Evolutionary conservation across 306 rosid genomes (phyloP).

Genomic region (Citrullus mucosospermus): DNA sequence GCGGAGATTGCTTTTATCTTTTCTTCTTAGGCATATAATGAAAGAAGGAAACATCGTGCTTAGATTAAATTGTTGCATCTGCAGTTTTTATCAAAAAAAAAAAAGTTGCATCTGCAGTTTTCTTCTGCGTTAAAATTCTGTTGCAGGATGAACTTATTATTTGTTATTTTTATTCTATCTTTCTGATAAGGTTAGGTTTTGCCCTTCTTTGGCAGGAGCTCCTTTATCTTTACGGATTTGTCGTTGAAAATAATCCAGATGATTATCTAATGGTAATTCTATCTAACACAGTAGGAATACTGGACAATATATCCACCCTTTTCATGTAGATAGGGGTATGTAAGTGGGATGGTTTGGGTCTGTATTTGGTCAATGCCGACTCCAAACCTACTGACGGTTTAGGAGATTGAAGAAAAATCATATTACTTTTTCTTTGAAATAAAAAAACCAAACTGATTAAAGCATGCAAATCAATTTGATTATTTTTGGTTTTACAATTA

Average conservation of each 20-base stretch:
- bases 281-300: conserved; percentile 1
- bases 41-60: background rate
- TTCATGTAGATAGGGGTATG: background rate
- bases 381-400: background rate
- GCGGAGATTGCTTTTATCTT: background rate
- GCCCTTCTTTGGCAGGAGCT: conserved; percentile 57
- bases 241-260: conserved; percentile 65
- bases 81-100: background rate
- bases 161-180: background rate
- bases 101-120: background rate
- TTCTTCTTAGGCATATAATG: background rate
- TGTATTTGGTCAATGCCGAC: background rate
- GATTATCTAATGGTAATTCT: conserved; percentile 88
- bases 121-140: background rate
- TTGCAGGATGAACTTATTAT: background rate
- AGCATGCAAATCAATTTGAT: background rate
- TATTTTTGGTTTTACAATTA: background rate
- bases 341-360: background rate
- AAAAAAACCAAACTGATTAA: background rate
- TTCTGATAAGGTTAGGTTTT: conserved; percentile 9
- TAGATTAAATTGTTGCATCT: background rate
- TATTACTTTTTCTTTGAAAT: background rate
- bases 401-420: background rate
- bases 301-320: background rate
- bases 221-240: conserved; percentile 82